phyloP scores from a whole-genome alignment of 345 rosid genomes.

The Eucalyptus camaldulensis region DNA sequence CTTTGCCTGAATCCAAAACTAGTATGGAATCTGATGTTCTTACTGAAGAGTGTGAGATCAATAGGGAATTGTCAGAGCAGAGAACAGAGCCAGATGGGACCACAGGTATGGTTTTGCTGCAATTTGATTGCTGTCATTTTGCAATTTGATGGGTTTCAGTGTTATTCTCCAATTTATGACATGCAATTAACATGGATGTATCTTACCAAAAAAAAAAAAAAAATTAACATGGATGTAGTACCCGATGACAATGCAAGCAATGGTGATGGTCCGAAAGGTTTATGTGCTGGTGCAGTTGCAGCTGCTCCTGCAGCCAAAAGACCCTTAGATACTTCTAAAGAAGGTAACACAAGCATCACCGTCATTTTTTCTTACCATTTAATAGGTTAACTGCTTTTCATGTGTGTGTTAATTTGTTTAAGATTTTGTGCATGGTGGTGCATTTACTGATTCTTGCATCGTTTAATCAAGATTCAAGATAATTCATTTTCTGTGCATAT shows the following conservation, averaged over 20 bases:
- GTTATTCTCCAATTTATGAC: background rate
- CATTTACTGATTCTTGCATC: background rate
- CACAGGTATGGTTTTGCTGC: background rate
- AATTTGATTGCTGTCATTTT: background rate
- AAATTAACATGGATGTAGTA: slow-evolving; percentile 19
- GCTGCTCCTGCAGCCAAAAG: slow-evolving; percentile 28
- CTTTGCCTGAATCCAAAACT: slow-evolving; percentile 21
- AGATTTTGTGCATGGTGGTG: background rate
- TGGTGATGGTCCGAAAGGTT: slow-evolving; percentile 3
- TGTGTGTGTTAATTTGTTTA: background rate
- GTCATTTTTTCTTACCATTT: background rate
- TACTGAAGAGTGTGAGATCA: slow-evolving; percentile 8
- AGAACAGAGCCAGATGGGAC: background rate
- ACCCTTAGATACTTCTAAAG: slow-evolving; percentile 22
- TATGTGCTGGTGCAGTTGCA: slow-evolving; percentile 5
- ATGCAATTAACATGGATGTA: slow-evolving; percentile 20
- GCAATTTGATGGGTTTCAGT: background rate
- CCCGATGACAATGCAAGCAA: background rate
- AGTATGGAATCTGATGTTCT: slow-evolving; percentile 17
- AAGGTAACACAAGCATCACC: slow-evolving; percentile 21
- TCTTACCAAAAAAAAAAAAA: too few relatives aligned
- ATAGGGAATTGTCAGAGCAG: background rate
- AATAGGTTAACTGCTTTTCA: background rate
- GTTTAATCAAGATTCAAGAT: background rate
- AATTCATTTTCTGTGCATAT: background rate